These are phyloP conservation scores for Pluteus cervinus DNA, from an alignment of 768 basidiomycete species.

Conservation along the genomic window DNA sequence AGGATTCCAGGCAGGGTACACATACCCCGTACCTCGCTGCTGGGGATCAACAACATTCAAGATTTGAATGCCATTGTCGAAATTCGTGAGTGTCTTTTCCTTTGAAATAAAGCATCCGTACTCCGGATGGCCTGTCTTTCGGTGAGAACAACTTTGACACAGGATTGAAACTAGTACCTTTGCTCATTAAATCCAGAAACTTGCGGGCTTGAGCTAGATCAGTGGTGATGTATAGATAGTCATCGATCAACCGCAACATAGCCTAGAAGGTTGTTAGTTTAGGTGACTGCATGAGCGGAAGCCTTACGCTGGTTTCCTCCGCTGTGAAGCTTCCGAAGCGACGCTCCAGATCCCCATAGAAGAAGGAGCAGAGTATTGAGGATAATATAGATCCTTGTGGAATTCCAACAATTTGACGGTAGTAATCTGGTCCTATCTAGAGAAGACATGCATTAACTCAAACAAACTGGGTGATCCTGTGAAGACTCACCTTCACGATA, in stretches of 20 bases:
- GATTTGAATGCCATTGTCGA: conserved; percentile 54
- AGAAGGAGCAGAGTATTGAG: conserved; percentile 87
- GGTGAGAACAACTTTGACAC: background rate
- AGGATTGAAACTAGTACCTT: conserved; percentile 35
- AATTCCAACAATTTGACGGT: conserved; percentile 88
- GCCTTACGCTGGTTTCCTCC: conserved; percentile 57
- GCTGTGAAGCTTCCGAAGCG: conserved; percentile 45
- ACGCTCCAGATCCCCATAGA: conserved; percentile 88
- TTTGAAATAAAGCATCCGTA: conserved; percentile 89
- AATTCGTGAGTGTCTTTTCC: conserved; percentile 88
- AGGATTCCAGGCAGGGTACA: background rate
- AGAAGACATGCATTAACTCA: conserved; percentile 4
- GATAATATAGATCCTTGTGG: conserved; percentile 98
- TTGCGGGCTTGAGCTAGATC: conserved; percentile 46
- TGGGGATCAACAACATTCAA: conserved; percentile 46
- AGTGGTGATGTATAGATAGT: conserved; percentile 87
- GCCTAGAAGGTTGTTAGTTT: conserved; percentile 37
- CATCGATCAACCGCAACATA: conserved; percentile 85
- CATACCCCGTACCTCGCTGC: conserved; percentile 33
- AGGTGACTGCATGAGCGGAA: no score
- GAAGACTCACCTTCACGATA: conserved; percentile 69
- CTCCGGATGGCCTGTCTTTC: conserved; percentile 70
- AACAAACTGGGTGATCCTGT: no score
- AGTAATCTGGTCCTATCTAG: conserved; percentile 78
- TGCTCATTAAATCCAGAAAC: conserved; percentile 74